Evolutionary conservation across 2,329 filamentous ascomycete species (phyloP).

Genomic region (Ceratocystis papillata): DNA sequence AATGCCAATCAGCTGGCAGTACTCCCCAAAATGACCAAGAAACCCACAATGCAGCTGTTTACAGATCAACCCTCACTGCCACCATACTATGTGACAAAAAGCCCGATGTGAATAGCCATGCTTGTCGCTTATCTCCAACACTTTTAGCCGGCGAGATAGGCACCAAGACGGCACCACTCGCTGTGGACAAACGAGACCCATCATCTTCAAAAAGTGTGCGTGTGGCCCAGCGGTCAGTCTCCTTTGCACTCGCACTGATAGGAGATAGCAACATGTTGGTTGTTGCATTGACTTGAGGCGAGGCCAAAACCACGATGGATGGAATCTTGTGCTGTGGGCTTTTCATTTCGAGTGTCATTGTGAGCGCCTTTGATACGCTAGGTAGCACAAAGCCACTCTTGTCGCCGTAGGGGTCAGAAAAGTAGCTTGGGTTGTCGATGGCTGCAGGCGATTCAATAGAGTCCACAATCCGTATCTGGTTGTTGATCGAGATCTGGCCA

Average conservation of each 20-base stretch:
- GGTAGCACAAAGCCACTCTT: constrained; percentile 45
- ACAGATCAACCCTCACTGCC: constrained; percentile 43
- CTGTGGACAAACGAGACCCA: constrained; percentile 39
- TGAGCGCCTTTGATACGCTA: constrained; percentile 36
- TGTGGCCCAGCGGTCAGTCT: constrained; percentile 33
- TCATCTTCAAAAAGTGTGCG: constrained; percentile 49
- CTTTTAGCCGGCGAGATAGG: constrained; percentile 38
- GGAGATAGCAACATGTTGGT: neutral
- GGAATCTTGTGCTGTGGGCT: constrained; percentile 28
- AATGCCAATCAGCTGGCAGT: too few species aligned
- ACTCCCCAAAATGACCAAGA: too few species aligned
- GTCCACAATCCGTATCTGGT: constrained; percentile 24
- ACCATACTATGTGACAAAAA: constrained; percentile 41
- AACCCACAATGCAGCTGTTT: neutral
- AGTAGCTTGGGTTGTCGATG: constrained; percentile 51
- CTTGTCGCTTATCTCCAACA: constrained; percentile 38
- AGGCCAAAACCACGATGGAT: constrained; percentile 17
- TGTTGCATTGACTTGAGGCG: constrained; percentile 24
- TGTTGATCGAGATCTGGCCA: constrained; percentile 20
- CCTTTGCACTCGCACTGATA: neutral
- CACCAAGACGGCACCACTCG: constrained; percentile 44
- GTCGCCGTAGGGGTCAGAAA: constrained; percentile 42
- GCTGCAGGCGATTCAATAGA: constrained; percentile 27
- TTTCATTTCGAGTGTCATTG: constrained; percentile 31
- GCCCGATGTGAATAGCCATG: constrained; percentile 49